Percentiles rank a stretch among this genome's conserved stretches.
Conservation (phyloP, 2,329 filamentous ascomycete species). For the Penicillium frequentans region DNA sequence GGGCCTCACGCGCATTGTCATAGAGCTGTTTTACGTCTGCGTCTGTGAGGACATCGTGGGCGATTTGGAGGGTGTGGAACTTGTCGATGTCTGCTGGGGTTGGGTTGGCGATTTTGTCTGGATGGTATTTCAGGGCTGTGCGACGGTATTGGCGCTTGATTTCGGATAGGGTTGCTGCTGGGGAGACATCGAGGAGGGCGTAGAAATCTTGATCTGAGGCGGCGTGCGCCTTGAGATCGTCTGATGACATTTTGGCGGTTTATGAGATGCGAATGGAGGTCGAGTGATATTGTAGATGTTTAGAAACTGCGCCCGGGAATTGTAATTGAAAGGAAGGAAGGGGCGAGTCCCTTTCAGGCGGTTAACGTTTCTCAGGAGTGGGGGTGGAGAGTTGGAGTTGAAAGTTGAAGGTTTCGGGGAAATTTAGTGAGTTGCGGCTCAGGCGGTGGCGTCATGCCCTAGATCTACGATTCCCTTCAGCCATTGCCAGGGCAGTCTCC, state of each 20-base stretch:
- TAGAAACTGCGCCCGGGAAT: not conserved
- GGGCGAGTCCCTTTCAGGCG: not conserved
- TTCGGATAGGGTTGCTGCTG: conserved; percentile 66
- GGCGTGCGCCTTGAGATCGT: conserved; percentile 58
- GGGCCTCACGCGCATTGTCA: conserved; percentile 72
- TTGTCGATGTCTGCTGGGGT: conserved; percentile 70
- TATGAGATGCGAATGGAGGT: conserved; percentile 35
- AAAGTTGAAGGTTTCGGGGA: conserved; percentile 3
- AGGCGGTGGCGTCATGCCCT: not conserved
- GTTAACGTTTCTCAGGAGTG: not conserved
- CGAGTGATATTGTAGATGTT: not conserved
- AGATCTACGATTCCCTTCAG: not conserved
- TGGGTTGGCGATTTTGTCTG: conserved; percentile 77
- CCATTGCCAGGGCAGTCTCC: too few species aligned
- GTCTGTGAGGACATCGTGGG: conserved; percentile 79
- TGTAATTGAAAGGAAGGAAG: not conserved
- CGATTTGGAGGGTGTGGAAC: conserved; percentile 82
- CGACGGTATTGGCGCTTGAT: conserved; percentile 83
- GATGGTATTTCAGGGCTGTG: conserved; percentile 85
- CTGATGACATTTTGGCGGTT: conserved; percentile 35
- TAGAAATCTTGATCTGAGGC: conserved; percentile 72
- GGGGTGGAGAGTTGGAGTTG: not conserved
- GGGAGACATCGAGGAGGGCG: conserved; percentile 67
- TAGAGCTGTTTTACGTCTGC: conserved; percentile 71
- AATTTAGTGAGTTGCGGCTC: conserved; percentile 1